Conservation (phyloP, 2,329 filamentous ascomycete species). For the Spiromastix sp. region DNA sequence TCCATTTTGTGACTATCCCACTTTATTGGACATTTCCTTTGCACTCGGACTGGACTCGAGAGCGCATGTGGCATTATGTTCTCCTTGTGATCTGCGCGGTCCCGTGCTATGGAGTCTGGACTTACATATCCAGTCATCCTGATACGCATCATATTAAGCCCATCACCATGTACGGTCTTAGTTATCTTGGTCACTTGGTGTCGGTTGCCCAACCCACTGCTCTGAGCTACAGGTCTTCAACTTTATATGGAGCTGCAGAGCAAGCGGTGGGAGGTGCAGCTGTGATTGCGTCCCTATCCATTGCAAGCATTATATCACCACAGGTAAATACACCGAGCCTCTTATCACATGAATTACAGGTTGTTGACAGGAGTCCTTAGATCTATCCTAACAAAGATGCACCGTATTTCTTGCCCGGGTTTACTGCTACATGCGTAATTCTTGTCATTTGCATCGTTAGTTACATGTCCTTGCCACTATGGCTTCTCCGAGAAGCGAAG, state of each 20-base stretch:
- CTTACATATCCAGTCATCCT: not conserved
- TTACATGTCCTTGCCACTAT: not conserved
- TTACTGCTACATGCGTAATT: constrained; percentile 1
- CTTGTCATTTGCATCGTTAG: not conserved
- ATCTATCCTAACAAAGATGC: not conserved
- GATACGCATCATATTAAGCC: not conserved
- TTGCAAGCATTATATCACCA: not conserved
- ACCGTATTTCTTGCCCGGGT: not conserved
- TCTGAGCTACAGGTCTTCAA: not conserved
- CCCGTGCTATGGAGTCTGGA: not conserved
- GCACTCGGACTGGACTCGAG: not conserved
- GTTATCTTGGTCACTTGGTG: not conserved
- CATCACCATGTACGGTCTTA: constrained; percentile 1
- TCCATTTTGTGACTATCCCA: constrained; percentile 1
- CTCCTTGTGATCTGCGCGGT: not conserved
- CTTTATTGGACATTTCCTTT: not conserved
- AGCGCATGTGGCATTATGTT: constrained; percentile 1
- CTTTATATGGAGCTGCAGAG: not conserved
- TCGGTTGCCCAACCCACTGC: not conserved
- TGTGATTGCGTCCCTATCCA: not conserved
- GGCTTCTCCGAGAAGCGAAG: not conserved
- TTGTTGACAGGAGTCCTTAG: not conserved
- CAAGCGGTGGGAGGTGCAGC: not conserved
- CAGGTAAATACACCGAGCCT: not conserved
- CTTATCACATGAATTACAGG: not conserved